Conservation (phyloP, 345 rosid genomes). For the Excoecaria agallocha region DNA sequence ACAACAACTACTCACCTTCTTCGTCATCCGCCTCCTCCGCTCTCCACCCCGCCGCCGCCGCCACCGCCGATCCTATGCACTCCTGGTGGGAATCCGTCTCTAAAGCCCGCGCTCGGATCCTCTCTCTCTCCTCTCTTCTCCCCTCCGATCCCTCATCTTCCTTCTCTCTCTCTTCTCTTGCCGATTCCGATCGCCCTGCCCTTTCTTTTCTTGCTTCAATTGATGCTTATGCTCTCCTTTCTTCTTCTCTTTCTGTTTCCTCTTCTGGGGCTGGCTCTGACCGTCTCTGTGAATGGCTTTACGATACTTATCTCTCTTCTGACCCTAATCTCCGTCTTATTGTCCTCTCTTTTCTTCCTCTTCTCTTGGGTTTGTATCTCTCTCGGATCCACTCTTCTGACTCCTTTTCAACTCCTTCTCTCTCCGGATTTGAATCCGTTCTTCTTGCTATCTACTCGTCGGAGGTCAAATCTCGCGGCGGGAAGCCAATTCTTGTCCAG, state of each 20-base stretch:
- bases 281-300: slow-evolving; percentile 94
- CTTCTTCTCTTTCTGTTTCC: slow-evolving; percentile 47
- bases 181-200: slow-evolving; percentile 92
- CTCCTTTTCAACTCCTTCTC: slow-evolving; percentile 49
- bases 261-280: slow-evolving; percentile 84
- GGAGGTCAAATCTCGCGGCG: slow-evolving; percentile 75
- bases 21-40: slow-evolving; percentile 12
- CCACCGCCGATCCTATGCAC: slow-evolving; percentile 38
- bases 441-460: slow-evolving; percentile 81
- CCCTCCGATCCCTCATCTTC: slow-evolving; percentile 31
- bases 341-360: slow-evolving; percentile 80
- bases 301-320: slow-evolving; percentile 79
- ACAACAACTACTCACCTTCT: slow-evolving; percentile 8
- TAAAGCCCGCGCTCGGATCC: slow-evolving; percentile 77
- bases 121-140: slow-evolving; percentile 65
- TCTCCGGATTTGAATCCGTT: slow-evolving; percentile 92
- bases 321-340: slow-evolving; percentile 81
- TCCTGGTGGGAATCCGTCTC: slow-evolving; percentile 99
- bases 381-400: slow-evolving; percentile 70
- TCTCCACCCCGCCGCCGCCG: neutral
- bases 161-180: slow-evolving; percentile 64
- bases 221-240: slow-evolving; percentile 57
- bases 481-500: slow-evolving; percentile 66
- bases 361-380: slow-evolving; percentile 65
- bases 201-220: slow-evolving; percentile 79